Evolutionary conservation across 2,329 filamentous ascomycete species (phyloP).

Genomic region (Fusarium sororula): DNA sequence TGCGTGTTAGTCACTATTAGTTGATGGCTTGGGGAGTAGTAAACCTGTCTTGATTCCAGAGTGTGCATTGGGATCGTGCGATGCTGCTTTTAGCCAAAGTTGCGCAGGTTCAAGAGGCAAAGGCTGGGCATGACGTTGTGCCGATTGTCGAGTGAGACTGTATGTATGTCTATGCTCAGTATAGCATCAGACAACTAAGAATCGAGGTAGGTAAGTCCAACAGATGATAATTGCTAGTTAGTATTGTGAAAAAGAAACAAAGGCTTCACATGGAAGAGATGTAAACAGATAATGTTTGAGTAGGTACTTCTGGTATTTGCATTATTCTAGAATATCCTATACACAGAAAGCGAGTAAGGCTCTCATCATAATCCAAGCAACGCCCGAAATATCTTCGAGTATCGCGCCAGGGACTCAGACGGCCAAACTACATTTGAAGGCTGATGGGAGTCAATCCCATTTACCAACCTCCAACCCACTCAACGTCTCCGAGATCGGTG

Average conservation of each 20-base stretch:
- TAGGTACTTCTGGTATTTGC: conserved; percentile 74
- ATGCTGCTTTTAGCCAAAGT: not conserved
- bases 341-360: conserved; percentile 72
- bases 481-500: conserved; percentile 78
- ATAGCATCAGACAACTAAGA: not conserved
- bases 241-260: not conserved
- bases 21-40: not conserved
- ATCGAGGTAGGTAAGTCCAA: not conserved
- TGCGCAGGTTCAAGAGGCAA: not conserved
- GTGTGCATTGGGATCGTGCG: not conserved
- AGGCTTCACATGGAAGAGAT: not conserved
- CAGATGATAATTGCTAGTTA: not conserved
- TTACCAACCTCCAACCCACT: conserved; percentile 96
- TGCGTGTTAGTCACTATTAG: not conserved
- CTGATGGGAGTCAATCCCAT: conserved; percentile 56
- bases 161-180: not conserved
- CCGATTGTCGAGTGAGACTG: not conserved
- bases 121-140: not conserved
- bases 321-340: conserved; percentile 60
- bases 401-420: conserved; percentile 34
- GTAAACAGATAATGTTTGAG: conserved; percentile 50
- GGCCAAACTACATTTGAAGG: conserved; percentile 70
- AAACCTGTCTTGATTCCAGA: not conserved
- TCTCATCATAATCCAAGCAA: conserved; percentile 45
- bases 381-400: conserved; percentile 39